These are phyloP conservation scores for Rhynchosporium graminicola DNA, from an alignment of 2,329 filamentous ascomycete genomes.

Conservation along the genomic window DNA sequence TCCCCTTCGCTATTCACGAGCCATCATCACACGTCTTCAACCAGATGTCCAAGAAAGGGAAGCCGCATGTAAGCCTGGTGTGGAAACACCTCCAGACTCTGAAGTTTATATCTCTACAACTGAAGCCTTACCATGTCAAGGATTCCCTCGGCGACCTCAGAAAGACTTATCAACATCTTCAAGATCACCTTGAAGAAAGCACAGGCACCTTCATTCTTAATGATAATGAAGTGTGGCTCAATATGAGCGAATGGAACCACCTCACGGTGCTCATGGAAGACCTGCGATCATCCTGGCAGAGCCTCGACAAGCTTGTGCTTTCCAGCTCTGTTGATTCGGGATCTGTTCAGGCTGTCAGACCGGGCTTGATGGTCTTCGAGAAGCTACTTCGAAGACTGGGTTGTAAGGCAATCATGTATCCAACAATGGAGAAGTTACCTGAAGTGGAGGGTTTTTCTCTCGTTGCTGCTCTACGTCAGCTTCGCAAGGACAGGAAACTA, in stretches of 20 bases:
- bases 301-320: slow-evolving; percentile 29
- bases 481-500: slow-evolving; percentile 23
- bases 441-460: slow-evolving; percentile 15
- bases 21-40: slow-evolving; percentile 24
- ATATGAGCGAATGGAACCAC: slow-evolving; percentile 20
- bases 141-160: slow-evolving; percentile 30
- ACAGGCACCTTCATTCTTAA: slow-evolving; percentile 14
- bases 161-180: slow-evolving; percentile 31
- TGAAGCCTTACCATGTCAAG: slow-evolving; percentile 17
- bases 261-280: slow-evolving; percentile 17
- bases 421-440: slow-evolving; percentile 22
- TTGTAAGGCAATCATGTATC: slow-evolving; percentile 31
- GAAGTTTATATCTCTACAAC: slow-evolving; percentile 19
- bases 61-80: slow-evolving; percentile 24
- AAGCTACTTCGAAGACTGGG: slow-evolving; percentile 31
- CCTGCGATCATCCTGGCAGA: slow-evolving; percentile 29
- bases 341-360: slow-evolving; percentile 28
- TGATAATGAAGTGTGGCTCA: slow-evolving; percentile 30
- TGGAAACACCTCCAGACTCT: slow-evolving; percentile 32
- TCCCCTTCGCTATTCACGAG: slow-evolving; percentile 25
- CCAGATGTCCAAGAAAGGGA: slow-evolving; percentile 1
- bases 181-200: slow-evolving; percentile 23
- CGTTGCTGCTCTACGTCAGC: slow-evolving; percentile 12
- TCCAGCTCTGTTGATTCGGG: slow-evolving; percentile 34
- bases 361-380: slow-evolving; percentile 30